Evolutionary conservation across 192 early-diverging fungal genomes (phyloP).

Genomic region (Jimgerdemannia lactiflua): DNA sequence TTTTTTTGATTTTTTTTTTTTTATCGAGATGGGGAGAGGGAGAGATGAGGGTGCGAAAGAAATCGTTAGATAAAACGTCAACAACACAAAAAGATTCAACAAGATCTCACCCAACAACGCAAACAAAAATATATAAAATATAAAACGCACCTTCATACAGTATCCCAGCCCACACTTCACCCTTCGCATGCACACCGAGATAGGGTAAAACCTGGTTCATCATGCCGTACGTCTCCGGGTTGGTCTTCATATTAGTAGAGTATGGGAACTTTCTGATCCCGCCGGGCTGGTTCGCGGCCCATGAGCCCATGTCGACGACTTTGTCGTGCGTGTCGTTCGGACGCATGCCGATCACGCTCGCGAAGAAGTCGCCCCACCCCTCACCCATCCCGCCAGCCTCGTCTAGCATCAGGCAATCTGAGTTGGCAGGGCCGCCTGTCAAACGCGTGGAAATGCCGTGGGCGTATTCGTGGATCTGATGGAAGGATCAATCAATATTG

Average conservation of each 20-base stretch:
- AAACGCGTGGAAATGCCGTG: constrained; percentile 92
- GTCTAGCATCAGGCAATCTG: constrained; percentile 82
- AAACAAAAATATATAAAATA: too few relatives aligned
- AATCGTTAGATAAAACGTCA: too few relatives aligned
- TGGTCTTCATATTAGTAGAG: constrained; percentile 68
- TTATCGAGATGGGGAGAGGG: too few relatives aligned
- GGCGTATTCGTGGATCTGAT: constrained; percentile 85
- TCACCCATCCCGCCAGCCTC: constrained; percentile 93
- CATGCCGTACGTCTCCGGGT: constrained; percentile 79
- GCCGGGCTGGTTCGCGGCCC: constrained; percentile 65
- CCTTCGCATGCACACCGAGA: constrained; percentile 91
- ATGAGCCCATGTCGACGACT: constrained; percentile 78
- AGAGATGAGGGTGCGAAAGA: too few relatives aligned
- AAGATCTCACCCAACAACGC: too few relatives aligned
- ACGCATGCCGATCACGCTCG: constrained; percentile 73
- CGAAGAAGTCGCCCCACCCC: constrained; percentile 95
- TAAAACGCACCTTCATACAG: constrained; percentile 64
- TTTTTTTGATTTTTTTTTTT: too few relatives aligned
- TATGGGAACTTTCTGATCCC: constrained; percentile 89
- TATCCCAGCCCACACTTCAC: constrained; percentile 90
- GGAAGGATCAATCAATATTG: neutral
- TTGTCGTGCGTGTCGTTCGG: constrained; percentile 47
- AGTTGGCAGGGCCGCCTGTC: constrained; percentile 91
- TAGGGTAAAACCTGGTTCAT: constrained; percentile 82
- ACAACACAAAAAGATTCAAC: too few relatives aligned